Evolutionary conservation across 2,329 filamentous ascomycete species (phyloP).

Genomic region (Thielaviopsis ethacetica): DNA sequence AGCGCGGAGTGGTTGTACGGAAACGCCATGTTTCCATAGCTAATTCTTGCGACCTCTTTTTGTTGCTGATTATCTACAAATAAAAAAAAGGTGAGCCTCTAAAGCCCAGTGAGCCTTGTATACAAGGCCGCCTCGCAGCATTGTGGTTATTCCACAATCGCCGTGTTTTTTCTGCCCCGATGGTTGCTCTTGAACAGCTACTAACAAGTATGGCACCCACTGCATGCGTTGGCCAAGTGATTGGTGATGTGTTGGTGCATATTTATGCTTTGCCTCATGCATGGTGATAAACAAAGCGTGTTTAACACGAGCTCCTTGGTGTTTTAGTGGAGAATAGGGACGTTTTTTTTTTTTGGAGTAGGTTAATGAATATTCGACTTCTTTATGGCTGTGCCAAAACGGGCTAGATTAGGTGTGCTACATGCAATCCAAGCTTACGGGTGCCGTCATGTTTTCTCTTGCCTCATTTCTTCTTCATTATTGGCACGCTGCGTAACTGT

Average conservation of each 20-base stretch:
- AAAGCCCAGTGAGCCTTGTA: not conserved
- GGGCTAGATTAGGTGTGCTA: not conserved
- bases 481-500: not conserved
- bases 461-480: not conserved
- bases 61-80: not conserved
- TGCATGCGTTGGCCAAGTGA: not conserved
- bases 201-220: not conserved
- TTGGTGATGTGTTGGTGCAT: not conserved
- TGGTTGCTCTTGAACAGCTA: not conserved
- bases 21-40: not conserved
- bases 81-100: not conserved
- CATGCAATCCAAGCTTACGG: not conserved
- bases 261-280: not conserved
- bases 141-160: not conserved
- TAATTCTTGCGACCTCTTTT: not conserved
- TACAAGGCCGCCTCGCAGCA: not conserved
- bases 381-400: not conserved
- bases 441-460: not conserved
- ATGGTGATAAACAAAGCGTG: not conserved
- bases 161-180: not conserved
- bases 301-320: not conserved
- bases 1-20: not conserved
- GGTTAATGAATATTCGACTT: too few species aligned
- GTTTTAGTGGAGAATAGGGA: not conserved
- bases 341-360: too few species aligned